Conservation (phyloP, 2,329 filamentous ascomycete species). For the Phialocephala subalpina region DNA sequence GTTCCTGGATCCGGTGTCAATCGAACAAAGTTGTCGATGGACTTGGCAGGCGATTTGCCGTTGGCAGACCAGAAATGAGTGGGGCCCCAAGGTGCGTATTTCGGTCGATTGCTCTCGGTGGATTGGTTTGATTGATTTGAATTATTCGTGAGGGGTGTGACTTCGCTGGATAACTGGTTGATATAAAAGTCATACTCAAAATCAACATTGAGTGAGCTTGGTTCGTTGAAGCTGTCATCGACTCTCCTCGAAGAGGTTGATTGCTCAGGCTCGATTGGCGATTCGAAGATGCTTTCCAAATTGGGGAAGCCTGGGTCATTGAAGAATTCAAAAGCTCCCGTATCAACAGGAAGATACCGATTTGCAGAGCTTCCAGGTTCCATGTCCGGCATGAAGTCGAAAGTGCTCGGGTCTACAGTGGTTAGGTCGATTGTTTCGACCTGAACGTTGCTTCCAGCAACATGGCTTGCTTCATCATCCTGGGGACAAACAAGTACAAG, state of each 20-base stretch:
- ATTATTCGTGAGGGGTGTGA: not conserved
- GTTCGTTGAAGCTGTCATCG: not conserved
- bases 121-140: not conserved
- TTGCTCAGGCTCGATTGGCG: not conserved
- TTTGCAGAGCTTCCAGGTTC: not conserved
- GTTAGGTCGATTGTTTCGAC: too few species aligned
- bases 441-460: too few species aligned
- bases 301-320: not conserved
- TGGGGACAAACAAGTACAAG: too few species aligned
- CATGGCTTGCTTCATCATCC: too few species aligned
- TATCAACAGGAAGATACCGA: not conserved
- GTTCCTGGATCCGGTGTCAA: not conserved
- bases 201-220: not conserved
- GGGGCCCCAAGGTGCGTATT: not conserved
- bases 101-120: not conserved
- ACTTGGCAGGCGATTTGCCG: not conserved
- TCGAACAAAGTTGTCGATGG: not conserved
- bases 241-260: not conserved
- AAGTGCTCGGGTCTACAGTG: not conserved
- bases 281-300: not conserved
- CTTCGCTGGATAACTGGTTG: not conserved
- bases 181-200: conserved; percentile 11
- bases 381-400: not conserved
- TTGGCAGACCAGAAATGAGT: not conserved
- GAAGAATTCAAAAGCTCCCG: not conserved